Evolutionary conservation across 2,329 filamentous ascomycete species (phyloP), one percentile per base, ranked within the genome.

Genomic region (Botryotinia calthae): DNA sequence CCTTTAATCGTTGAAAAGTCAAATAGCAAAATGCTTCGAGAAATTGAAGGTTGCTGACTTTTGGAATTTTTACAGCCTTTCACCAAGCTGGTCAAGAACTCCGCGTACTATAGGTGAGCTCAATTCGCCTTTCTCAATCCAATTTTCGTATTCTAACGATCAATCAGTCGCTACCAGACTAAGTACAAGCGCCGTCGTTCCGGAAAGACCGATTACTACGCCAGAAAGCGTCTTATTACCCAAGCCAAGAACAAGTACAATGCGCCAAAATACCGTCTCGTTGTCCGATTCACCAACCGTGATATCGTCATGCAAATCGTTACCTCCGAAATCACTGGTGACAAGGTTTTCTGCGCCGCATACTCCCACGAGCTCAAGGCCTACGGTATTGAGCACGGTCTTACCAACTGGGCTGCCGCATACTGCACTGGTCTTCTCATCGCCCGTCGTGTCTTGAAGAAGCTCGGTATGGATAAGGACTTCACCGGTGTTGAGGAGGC

Each of bases 161-260:
- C 76, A 74, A 40, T 72, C 84, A 97, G 95, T 85, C 94, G 96
- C 87, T 99, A 93, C 91, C 96, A 99, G 90, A 98, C 96, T 84
- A 99, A 99, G 92, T 99, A 98, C 93, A 96, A 94, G 90, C 95
- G 96, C 85, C 92, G 96, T 86, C 91, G 93, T 80, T 84, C 92
- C 83, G 96, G 96, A 84, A 99, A 99, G 93, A 99, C 96, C 88
- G 96, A 99, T 86, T 99, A 99, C 94, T 98, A 98, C 86, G 96
- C 96, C 84, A 95, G 96, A 86, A 98, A 98, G 93, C 93, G 96
- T 84, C 90, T 99, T 86, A 96, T 98, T 89, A 95, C 94, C 88
- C 96, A 99, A 90, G 96, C 96, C 88, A 99, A 98, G 94, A 99
- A 99, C 94, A 99, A 99, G 93, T 99, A 98, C 93, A 97, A 97